Conservation (phyloP, 345 rosid genomes). For the Salix caprea region DNA sequence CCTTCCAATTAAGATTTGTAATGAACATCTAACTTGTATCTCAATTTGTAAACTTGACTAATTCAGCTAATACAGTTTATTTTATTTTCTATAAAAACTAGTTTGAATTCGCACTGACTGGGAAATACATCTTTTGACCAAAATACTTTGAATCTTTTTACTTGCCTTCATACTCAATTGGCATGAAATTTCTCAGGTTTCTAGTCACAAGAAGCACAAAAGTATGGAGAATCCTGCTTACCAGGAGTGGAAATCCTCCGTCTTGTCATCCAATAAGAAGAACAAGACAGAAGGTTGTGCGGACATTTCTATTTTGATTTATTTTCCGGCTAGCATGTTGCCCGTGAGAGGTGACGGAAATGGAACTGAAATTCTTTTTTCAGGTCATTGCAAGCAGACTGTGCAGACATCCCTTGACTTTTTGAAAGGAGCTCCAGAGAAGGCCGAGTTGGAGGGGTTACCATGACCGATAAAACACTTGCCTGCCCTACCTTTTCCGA, state of each 20-base stretch:
- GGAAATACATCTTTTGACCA: not conserved
- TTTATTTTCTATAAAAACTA: no score
- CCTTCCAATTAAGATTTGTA: no score
- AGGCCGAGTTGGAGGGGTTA: slow-evolving; percentile 42
- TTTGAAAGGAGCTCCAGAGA: slow-evolving; percentile 38
- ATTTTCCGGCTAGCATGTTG: not conserved
- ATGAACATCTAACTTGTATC: no score
- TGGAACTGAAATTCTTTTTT: slow-evolving; percentile 1
- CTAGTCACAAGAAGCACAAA: slow-evolving; percentile 65
- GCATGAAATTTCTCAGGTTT: slow-evolving; percentile 37
- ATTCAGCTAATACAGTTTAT: no score
- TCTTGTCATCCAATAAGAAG: slow-evolving; percentile 47
- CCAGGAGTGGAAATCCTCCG: slow-evolving; percentile 77
- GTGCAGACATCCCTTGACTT: slow-evolving; percentile 57
- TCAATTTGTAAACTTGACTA: no score
- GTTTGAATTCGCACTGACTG: not conserved
- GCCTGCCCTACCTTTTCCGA: no score
- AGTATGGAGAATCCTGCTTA: slow-evolving; percentile 52
- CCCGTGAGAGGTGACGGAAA: not conserved
- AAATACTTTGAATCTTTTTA: not conserved
- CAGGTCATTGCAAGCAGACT: slow-evolving; percentile 59
- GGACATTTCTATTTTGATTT: not conserved
- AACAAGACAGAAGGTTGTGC: slow-evolving; percentile 42
- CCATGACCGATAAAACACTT: no score
- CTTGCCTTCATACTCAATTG: not conserved